Evolutionary conservation across 2,329 filamentous ascomycete species (phyloP), one percentile per base, ranked within the genome.

Genomic region (Lecanoromycetidae sp.): DNA sequence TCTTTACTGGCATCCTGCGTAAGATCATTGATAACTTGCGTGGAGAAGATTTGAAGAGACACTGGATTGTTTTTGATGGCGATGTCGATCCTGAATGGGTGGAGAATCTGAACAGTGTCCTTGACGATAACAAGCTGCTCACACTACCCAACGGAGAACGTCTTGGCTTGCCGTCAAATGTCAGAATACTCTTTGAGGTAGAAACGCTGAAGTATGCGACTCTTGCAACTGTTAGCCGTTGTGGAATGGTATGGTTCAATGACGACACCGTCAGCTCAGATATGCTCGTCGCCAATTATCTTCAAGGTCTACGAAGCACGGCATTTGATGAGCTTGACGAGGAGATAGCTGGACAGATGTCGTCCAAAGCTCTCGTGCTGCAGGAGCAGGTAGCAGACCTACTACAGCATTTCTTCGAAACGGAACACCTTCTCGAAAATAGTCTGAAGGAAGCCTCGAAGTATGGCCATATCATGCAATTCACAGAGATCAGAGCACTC

Each of bases 191-290:
- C 88, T 99, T 99, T 60, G 91, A 99, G 69, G 91, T 99, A 29
- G 93, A 98, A 68, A 96, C 82, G 3, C 73, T 99, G 51, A 94
- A 93, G 62, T 98, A 98, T 62, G 91, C 91, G 30, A 99, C 91
- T 0, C 77, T 98, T 36, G 91, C 91, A 47, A 99, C 91, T n/a
- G 91, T 99, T 60, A 93, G 85, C 80, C 87, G 91, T 68, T 99
- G 91, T 63, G 91, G 91, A 74, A 99, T 99, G 91, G 93, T 99
- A 12, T 99, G 91, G 91, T 98, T 96, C 69, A 98, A 87, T 61
- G 90, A 95, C 58, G 93, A 98, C 60, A 96, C 88, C 23, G 90
- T 99, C 33, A 90, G 87, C 26, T 78, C 90, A 1, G 77, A 76
- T 55, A 94, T 98, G 84, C 84, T 96, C 79, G 82, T 96, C 33